Evolutionary conservation across 345 rosid species (phyloP), one percentile per base, ranked within the genome.

Genomic region (Citrus hindsii): DNA sequence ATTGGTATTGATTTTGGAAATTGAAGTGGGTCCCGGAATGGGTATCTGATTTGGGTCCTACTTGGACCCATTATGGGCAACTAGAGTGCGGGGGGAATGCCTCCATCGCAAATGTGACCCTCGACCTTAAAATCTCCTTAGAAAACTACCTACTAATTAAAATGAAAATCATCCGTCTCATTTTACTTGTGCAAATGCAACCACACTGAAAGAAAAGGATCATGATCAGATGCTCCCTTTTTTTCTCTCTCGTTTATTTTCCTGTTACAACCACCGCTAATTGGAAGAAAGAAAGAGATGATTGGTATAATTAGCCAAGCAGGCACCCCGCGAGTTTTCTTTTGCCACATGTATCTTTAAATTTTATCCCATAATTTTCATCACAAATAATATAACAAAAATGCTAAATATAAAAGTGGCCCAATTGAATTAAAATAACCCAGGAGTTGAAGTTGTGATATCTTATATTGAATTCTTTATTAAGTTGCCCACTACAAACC

Each of bases 101-200:
- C 86, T 75, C 85, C 86, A 86, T 90, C 95, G 79, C 25, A 87
- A 87, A 86, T 82, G 75, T 75, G 96, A 90, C 96, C 86, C 81
- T 83, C 71, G 89, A 92, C 91, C 96, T 88, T 88, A 92, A 85
- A 84, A 86, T 86, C 86, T 86, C 85, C 71, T 25, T 14, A 48
- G 86, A 84, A 87, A 87, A 87, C 88, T 75, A 88, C 85, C 86
- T 79, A 64, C 35, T 28, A 16, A 62, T 27, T 32, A 27, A 62
- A 3, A 9, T 38, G 62, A 38, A 2, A 40, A 61, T 46, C 51
- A 14, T 38, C 67, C 71, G 53, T 40, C 74, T 42, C 75, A 12
- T 60, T 65, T 76, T 24, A 22, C 79, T 69, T 30, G 55, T 51
- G 76, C 87, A 82, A 84, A 30, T 61, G 77, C 87, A 84, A 84